These are phyloP conservation scores for Tinospora cordifolia DNA, from an alignment of 164 flowering plant genomes.

Conservation along the genomic window DNA sequence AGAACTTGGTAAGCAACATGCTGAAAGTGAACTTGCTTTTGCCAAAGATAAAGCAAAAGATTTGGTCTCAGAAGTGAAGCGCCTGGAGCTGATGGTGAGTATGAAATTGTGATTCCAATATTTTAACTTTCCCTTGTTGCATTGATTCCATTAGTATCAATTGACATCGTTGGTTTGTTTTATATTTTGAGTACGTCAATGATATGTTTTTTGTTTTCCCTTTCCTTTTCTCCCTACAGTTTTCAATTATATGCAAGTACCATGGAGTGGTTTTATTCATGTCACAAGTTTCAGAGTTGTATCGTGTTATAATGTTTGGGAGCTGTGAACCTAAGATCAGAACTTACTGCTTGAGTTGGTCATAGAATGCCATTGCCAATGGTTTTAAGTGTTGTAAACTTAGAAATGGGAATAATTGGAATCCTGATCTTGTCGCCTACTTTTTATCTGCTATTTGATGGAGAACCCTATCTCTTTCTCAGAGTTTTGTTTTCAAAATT, in stretches of 20 bases:
- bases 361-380: background rate
- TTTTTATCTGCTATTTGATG: background rate
- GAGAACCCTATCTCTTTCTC: constrained; percentile 3
- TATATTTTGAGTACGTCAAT: too few relatives aligned
- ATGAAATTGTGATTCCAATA: background rate
- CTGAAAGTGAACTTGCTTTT: constrained; percentile 60
- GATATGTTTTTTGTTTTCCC: background rate
- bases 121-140: background rate
- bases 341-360: background rate
- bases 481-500: background rate
- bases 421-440: background rate
- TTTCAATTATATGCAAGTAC: background rate
- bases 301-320: background rate
- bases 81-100: constrained; percentile 59
- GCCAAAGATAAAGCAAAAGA: constrained; percentile 55
- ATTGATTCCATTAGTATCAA: background rate
- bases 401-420: background rate
- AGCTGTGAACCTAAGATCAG: background rate
- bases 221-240: background rate
- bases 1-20: constrained; percentile 43
- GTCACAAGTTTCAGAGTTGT: background rate
- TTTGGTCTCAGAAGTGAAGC: constrained; percentile 42
- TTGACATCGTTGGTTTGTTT: too few relatives aligned
- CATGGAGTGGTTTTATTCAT: background rate
- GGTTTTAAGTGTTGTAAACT: background rate